Evolutionary conservation across 2,329 filamentous ascomycete genomes (phyloP).

Genomic region (Fusarium sacchari): DNA sequence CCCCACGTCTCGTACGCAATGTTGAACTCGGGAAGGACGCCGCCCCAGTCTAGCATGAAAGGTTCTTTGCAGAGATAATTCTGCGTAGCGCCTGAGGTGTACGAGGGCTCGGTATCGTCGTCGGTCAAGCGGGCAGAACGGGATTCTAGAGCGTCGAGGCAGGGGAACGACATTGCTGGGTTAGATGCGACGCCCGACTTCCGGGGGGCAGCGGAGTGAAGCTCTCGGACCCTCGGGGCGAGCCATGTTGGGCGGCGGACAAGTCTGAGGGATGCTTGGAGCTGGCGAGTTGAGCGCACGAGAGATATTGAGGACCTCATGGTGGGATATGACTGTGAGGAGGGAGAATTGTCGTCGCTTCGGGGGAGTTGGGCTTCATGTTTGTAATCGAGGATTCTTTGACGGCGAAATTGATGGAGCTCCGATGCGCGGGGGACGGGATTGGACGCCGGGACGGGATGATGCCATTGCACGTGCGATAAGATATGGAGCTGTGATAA

Average conservation of each 20-base stretch:
- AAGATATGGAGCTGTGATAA: constrained; percentile 23
- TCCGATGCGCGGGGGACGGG: constrained; percentile 34
- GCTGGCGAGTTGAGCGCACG: constrained; percentile 30
- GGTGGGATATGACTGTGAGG: constrained; percentile 1
- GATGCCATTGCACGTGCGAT: constrained; percentile 46
- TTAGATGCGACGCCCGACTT: constrained; percentile 68
- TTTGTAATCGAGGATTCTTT: constrained; percentile 38
- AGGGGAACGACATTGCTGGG: constrained; percentile 88
- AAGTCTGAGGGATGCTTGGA: constrained; percentile 13
- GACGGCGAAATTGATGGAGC: constrained; percentile 25
- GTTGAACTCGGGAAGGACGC: constrained; percentile 86
- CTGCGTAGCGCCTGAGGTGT: constrained; percentile 88
- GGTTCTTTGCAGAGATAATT: constrained; percentile 78
- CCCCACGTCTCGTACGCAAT: constrained; percentile 97
- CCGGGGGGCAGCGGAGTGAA: constrained; percentile 35
- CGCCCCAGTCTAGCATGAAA: constrained; percentile 92
- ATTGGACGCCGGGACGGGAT: constrained; percentile 25
- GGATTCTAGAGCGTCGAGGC: constrained; percentile 84
- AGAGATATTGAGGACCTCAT: constrained; percentile 41
- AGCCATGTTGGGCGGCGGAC: constrained; percentile 13
- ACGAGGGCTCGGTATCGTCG: constrained; percentile 86
- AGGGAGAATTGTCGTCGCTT: background rate
- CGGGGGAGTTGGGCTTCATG: constrained; percentile 22
- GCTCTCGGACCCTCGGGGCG: constrained; percentile 23
- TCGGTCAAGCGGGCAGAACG: constrained; percentile 79